Conservation (phyloP, 495 filamentous ascomycete genomes). For the Evernia prunastri region DNA sequence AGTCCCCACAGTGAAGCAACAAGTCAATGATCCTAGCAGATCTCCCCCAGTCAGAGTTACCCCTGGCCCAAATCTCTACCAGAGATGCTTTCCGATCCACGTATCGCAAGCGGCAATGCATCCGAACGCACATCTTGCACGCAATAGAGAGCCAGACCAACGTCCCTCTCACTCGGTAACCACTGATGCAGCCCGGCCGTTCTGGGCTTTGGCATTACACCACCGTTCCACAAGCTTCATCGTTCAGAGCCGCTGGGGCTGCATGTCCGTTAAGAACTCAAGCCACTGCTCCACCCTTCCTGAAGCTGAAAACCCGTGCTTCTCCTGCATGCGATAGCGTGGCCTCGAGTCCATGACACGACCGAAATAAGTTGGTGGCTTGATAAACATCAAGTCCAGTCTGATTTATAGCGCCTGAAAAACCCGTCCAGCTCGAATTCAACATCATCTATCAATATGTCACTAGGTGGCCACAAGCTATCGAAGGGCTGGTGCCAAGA, state of each 20-base stretch:
- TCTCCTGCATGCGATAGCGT: neutral
- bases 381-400: neutral
- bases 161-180: neutral
- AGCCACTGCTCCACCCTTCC: constrained; percentile 6
- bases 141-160: neutral
- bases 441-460: neutral
- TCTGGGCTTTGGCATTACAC: too few relatives aligned
- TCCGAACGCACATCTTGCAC: neutral
- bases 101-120: neutral
- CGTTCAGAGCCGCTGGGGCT: neutral
- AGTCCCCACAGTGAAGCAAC: neutral
- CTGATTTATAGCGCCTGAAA: neutral
- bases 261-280: constrained; percentile 6
- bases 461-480: neutral
- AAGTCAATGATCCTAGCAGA: constrained; percentile 1
- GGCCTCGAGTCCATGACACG: neutral
- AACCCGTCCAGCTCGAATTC: neutral
- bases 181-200: neutral
- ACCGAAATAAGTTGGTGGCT: neutral
- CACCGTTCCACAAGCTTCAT: neutral
- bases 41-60: neutral
- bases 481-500: neutral
- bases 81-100: neutral
- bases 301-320: neutral
- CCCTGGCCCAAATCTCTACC: neutral